Evolutionary conservation across 345 rosid species (phyloP), one percentile per base, ranked within the genome.

Genomic region (Arabis alpina): DNA sequence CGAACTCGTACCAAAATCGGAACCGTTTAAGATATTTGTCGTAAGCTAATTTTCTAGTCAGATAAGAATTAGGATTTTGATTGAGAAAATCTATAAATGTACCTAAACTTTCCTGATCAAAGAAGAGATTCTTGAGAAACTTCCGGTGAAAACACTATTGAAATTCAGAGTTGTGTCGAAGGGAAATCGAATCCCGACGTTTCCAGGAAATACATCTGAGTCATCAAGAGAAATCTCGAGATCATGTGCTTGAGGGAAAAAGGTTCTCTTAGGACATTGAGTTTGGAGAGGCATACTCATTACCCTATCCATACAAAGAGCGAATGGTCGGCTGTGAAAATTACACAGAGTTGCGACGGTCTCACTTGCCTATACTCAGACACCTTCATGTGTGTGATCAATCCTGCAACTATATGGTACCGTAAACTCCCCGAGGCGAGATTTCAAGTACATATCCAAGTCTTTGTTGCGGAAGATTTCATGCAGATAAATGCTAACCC

Each of bases 381-480:
- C 3, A 13, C 3, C 4, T 11, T 60, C 6, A n/a, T 13, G 50
- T 60, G 4, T 24, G 50, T 60, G 50, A 42, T 60, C 49, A 60
- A 60, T 42, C 50, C 64, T 12, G 64, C 64, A 2, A 60, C 64
- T 6, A 42, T 37, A 60, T 60, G 64, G 64, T 39, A 41, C 37
- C 64, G 50, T 42, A 42, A 42, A 42, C 37, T 60, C 36, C 64
- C 64, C 3, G 2, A 42, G 7, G 10, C 64, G 13, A 60, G 49
- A 25, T 42, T 6, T 41, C 50, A 60, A 24, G 2, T 5, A 55
- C 13, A 2, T 34, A 25, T 19, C 4, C 27, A 11, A 10, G 8
- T 8, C 37, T 2, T 34, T 34, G 8, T 34, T 6, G 8, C 8
- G 37, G 37, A 34, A 34, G 37, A 34, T 34, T 5, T 34, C 37